phyloP scores from a whole-genome alignment of 192 early-diverging fungal species.

The Linnemannia exigua region DNA sequence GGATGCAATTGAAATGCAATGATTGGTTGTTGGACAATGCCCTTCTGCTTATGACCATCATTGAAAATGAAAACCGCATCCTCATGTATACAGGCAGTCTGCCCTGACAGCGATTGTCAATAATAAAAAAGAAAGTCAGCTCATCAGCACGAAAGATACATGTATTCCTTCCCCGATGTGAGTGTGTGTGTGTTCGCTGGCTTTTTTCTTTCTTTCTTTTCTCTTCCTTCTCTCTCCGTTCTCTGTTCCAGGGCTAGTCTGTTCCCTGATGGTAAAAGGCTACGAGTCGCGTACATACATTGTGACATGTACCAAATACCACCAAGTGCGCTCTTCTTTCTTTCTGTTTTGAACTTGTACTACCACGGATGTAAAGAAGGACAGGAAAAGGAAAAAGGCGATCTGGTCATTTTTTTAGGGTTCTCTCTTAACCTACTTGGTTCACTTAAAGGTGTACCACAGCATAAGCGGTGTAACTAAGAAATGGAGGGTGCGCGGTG shows the following conservation, averaged over 20 bases:
- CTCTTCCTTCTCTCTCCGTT: neutral
- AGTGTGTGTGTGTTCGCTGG: neutral
- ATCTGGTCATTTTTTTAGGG: neutral
- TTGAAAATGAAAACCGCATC: neutral
- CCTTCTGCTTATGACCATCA: neutral
- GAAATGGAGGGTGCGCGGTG: neutral
- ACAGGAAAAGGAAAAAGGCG: neutral
- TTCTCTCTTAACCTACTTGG: neutral
- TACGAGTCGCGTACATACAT: conserved; percentile 6
- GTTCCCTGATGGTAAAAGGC: too few relatives aligned
- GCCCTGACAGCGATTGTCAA: neutral
- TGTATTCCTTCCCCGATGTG: neutral
- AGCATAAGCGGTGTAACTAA: neutral
- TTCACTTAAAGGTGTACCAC: conserved; percentile 1
- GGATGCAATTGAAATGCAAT: neutral
- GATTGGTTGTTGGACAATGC: neutral
- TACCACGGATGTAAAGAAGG: neutral
- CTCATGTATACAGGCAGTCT: neutral
- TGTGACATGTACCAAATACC: neutral
- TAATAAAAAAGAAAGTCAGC: neutral
- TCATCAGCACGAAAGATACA: conserved; percentile 11
- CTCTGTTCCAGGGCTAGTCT: too few relatives aligned
- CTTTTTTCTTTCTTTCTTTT: neutral
- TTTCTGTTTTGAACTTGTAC: neutral
- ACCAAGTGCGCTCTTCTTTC: neutral